phyloP scores from a whole-genome alignment of 352 stramenopile species.

The Phytophthora foliorum region DNA sequence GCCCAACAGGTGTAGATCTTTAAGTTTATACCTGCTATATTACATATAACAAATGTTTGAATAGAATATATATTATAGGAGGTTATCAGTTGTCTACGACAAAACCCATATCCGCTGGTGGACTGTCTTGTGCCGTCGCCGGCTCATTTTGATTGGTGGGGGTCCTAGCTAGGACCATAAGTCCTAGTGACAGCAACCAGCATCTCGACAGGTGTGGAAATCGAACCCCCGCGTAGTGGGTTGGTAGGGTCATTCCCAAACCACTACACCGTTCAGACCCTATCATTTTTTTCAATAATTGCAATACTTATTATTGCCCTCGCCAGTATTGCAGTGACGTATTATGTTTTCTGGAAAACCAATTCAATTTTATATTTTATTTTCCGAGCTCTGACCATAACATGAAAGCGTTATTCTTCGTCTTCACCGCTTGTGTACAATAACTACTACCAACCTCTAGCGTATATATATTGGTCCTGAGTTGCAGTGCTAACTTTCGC shows the following conservation, averaged over 20 bases:
- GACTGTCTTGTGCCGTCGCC: not conserved
- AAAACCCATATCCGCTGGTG: not conserved
- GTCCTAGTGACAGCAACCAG: slow-evolving; percentile 16
- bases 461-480: too few species aligned
- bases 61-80: not conserved
- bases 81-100: not conserved
- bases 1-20: too few species aligned
- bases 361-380: too few species aligned
- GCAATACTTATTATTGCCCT: slow-evolving; percentile 14
- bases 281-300: not conserved
- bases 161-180: not conserved
- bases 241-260: slow-evolving; percentile 17
- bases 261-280: slow-evolving; percentile 10
- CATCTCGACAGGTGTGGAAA: slow-evolving; percentile 10
- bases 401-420: too few species aligned
- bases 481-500: too few species aligned
- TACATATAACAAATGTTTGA: not conserved
- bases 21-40: too few species aligned
- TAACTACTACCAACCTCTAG: too few species aligned
- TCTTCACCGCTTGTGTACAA: too few species aligned
- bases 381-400: too few species aligned
- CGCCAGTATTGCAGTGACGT: not conserved
- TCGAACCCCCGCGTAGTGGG: slow-evolving; percentile 1
- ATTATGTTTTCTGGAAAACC: not conserved
- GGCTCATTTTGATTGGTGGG: not conserved